A percentile compares a stretch with the other conserved stretches of the same genome.
Conservation (phyloP, 2,329 filamentous ascomycete genomes). For the Bimuria novae-zelandiae region DNA sequence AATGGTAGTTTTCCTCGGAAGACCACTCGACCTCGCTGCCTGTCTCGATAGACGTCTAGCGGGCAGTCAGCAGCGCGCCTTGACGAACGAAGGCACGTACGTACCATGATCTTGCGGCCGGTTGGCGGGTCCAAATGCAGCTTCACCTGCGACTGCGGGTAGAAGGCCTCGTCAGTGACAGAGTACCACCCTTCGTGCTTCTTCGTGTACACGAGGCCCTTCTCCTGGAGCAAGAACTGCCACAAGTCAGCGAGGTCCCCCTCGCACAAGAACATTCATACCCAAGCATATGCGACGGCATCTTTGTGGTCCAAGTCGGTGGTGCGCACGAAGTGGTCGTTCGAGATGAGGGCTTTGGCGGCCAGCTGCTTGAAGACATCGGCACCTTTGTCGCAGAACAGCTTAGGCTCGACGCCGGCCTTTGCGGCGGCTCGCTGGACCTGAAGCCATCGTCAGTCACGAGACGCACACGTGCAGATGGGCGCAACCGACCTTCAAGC, state of each 20-base stretch:
- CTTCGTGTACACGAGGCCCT: conserved; percentile 78
- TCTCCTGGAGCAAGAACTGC: conserved; percentile 70
- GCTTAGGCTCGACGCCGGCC: conserved; percentile 72
- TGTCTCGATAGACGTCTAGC: conserved; percentile 73
- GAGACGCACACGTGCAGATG: no score
- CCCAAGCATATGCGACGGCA: conserved; percentile 89
- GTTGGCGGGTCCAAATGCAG: conserved; percentile 77
- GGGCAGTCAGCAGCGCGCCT: conserved; percentile 15
- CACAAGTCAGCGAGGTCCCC: conserved; percentile 24
- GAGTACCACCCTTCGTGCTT: conserved; percentile 97
- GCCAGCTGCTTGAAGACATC: conserved; percentile 79
- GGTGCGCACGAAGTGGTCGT: conserved; percentile 91
- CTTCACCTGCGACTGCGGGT: conserved; percentile 76
- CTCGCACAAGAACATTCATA: conserved; percentile 33
- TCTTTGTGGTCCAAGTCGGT: conserved; percentile 81
- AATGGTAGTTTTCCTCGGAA: conserved; percentile 92
- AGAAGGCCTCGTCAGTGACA: conserved; percentile 95
- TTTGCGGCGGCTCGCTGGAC: conserved; percentile 82
- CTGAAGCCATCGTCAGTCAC: no score
- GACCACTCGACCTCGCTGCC: conserved; percentile 95
- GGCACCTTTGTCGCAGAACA: conserved; percentile 87
- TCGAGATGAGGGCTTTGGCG: conserved; percentile 67
- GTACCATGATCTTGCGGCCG: conserved; percentile 77
- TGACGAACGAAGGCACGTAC: conserved; percentile 6
- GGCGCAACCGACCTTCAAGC: no score